Percentiles rank a stretch among this genome's conserved stretches.
phyloP scores from a whole-genome alignment of 176 grass and related monocot species.

The Avena insularis region DNA sequence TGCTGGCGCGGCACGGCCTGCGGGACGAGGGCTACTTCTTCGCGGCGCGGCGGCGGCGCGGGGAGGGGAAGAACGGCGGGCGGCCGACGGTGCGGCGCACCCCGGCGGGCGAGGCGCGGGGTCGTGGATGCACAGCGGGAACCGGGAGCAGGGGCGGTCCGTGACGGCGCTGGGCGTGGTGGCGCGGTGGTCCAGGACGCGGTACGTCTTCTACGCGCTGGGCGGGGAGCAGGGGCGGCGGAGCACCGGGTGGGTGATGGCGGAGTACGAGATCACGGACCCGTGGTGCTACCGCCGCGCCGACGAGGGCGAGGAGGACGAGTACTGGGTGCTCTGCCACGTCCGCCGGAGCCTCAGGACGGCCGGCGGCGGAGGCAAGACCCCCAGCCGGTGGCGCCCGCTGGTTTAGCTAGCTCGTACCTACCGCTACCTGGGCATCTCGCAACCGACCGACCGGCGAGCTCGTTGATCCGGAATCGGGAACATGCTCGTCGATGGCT shows the following conservation, averaged over 20 bases:
- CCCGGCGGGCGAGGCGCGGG: constrained; percentile 19
- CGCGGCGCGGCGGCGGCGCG: no score
- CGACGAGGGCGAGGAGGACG: constrained; percentile 46
- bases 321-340: constrained; percentile 59
- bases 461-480: not conserved
- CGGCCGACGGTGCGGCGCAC: not conserved
- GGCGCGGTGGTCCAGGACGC: constrained; percentile 37
- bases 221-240: not conserved
- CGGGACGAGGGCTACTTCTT: not conserved
- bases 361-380: not conserved
- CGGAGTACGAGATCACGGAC: constrained; percentile 60
- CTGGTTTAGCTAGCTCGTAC: not conserved
- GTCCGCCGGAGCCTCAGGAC: constrained; percentile 23
- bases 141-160: not conserved
- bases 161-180: constrained; percentile 42
- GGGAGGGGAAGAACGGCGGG: no score
- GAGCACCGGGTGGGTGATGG: constrained; percentile 50
- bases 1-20: constrained; percentile 38
- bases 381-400: not conserved
- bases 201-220: constrained; percentile 40
- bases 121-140: constrained; percentile 37
- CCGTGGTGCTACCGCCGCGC: constrained; percentile 47
- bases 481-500: no score
- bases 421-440: no score
- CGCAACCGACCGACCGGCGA: not conserved